Evolutionary conservation across 2,329 filamentous ascomycete species (phyloP).

Genomic region (Cercospora nicotianae): DNA sequence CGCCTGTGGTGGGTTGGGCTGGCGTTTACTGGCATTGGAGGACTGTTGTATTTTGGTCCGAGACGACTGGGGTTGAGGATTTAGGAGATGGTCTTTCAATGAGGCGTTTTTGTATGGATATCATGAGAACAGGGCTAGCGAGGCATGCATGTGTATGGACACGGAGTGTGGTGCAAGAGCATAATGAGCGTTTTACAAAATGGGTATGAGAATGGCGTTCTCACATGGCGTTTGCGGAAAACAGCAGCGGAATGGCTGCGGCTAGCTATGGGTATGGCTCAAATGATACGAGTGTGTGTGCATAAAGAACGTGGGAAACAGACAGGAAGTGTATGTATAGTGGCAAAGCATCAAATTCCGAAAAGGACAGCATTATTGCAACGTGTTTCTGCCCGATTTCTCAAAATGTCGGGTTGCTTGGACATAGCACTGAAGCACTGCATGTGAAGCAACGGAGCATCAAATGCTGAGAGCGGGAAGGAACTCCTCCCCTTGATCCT

Average conservation of each 20-base stretch:
- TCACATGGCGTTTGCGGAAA: background rate
- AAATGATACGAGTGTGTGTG: background rate
- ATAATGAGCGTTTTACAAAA: background rate
- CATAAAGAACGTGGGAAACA: background rate
- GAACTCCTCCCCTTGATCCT: no score
- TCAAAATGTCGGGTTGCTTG: background rate
- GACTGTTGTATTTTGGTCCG: conserved; percentile 49
- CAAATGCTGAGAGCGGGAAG: background rate
- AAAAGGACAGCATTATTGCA: background rate
- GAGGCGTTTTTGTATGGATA: background rate
- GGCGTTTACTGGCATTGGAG: conserved; percentile 49
- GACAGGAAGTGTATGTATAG: background rate
- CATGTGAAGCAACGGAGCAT: background rate
- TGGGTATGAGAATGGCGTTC: background rate
- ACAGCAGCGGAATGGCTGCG: background rate
- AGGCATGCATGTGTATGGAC: background rate
- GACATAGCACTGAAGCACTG: background rate
- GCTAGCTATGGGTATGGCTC: background rate
- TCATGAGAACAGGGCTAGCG: background rate
- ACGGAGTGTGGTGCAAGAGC: background rate
- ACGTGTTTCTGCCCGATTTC: fast-evolving
- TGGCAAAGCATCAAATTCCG: background rate
- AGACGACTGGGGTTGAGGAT: conserved; percentile 38
- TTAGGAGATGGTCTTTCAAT: conserved; percentile 9
- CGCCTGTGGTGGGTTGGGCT: conserved; percentile 54